phyloP scores from a whole-genome alignment of 352 stramenopile genomes.

The Phytophthora boehmeriae region DNA sequence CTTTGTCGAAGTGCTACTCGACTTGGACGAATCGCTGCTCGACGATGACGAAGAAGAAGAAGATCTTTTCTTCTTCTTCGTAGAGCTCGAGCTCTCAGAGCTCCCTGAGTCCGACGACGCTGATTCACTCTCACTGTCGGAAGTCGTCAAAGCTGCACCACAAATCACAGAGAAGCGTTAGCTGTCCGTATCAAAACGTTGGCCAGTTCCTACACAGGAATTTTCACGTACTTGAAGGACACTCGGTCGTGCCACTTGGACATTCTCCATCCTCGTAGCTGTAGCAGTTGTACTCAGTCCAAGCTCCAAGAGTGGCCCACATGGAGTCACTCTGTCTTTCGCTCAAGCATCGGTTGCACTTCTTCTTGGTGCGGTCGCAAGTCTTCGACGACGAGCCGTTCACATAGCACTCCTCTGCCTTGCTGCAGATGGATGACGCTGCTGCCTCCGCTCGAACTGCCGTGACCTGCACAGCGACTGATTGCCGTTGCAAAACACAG shows the following conservation, averaged over 20 bases:
- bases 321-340: slow-evolving; percentile 32
- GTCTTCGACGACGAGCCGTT: slow-evolving; percentile 47
- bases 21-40: slow-evolving; percentile 33
- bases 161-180: slow-evolving; percentile 2
- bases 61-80: slow-evolving; percentile 33
- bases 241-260: slow-evolving; percentile 43
- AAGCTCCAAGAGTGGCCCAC: slow-evolving; percentile 22
- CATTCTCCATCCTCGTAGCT: slow-evolving; percentile 41
- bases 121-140: slow-evolving; percentile 24
- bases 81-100: slow-evolving; percentile 20
- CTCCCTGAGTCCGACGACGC: slow-evolving; percentile 17
- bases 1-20: slow-evolving; percentile 25
- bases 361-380: slow-evolving; percentile 48
- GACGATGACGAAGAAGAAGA: slow-evolving; percentile 34
- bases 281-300: slow-evolving; percentile 57
- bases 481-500: not conserved
- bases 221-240: slow-evolving; percentile 37
- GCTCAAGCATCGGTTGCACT: slow-evolving; percentile 51
- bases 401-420: slow-evolving; percentile 51
- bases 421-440: slow-evolving; percentile 32
- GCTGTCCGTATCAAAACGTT: not conserved
- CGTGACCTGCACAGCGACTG: slow-evolving; percentile 31
- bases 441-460: slow-evolving; percentile 12
- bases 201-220: not conserved
- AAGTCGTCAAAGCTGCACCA: slow-evolving; percentile 23